phyloP scores from a whole-genome alignment of 2,329 filamentous ascomycete species.

The Phaeosphaeria sp. region DNA sequence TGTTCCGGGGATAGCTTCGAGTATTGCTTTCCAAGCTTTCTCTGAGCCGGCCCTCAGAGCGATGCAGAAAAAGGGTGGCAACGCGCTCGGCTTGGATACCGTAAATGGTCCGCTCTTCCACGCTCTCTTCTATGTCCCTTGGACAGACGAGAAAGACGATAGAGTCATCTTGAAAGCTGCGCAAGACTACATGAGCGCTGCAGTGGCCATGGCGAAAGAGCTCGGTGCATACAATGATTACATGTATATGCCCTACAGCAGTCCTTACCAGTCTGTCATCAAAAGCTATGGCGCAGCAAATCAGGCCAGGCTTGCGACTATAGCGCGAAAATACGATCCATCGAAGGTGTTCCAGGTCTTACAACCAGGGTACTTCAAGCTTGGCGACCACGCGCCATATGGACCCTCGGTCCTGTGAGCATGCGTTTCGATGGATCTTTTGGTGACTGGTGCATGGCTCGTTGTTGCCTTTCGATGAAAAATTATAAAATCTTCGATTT shows the following conservation, averaged over 20 bases:
- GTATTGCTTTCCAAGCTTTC: constrained; percentile 28
- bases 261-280: constrained; percentile 50
- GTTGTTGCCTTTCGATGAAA: too few relatives aligned
- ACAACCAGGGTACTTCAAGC: constrained; percentile 16
- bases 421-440: background rate
- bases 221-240: constrained; percentile 13
- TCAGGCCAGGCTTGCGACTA: constrained; percentile 17
- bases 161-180: constrained; percentile 18
- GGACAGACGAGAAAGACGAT: constrained; percentile 27
- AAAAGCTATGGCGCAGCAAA: constrained; percentile 50
- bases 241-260: constrained; percentile 57
- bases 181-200: constrained; percentile 13
- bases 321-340: constrained; percentile 17
- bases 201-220: constrained; percentile 6
- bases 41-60: constrained; percentile 18
- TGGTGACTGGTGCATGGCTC: background rate
- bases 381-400: constrained; percentile 7
- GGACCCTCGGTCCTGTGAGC: background rate
- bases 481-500: too few relatives aligned
- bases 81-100: constrained; percentile 29
- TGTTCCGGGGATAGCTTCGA: constrained; percentile 19
- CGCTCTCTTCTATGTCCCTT: constrained; percentile 24
- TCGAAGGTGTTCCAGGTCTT: constrained; percentile 14
- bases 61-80: constrained; percentile 33
- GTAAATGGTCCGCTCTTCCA: constrained; percentile 21